Evolutionary conservation across 2,329 filamentous ascomycete genomes (phyloP).

Genomic region (Chaetothyriales sp.): DNA sequence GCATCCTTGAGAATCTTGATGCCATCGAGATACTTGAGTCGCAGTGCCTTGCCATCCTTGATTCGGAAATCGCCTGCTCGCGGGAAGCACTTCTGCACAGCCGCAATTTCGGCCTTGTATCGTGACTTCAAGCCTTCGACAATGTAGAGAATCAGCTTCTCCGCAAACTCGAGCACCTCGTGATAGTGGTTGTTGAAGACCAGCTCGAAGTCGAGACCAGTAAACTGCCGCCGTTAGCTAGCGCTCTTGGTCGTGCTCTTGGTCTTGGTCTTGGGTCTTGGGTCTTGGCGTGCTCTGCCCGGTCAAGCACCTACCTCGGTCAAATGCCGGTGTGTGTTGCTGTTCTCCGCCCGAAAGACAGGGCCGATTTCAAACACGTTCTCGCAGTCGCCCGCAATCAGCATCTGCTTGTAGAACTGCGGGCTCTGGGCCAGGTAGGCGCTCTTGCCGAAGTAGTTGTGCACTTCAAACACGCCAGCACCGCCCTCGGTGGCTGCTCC

Average conservation of each 20-base stretch:
- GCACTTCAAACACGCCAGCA: slow-evolving; percentile 73
- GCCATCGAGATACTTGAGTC: slow-evolving; percentile 38
- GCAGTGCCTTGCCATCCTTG: slow-evolving; percentile 35
- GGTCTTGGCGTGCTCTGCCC: too few relatives aligned
- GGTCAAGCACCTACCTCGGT: slow-evolving; percentile 37
- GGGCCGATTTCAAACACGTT: slow-evolving; percentile 52
- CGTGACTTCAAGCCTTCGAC: slow-evolving; percentile 32
- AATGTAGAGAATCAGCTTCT: slow-evolving; percentile 37
- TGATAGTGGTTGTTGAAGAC: slow-evolving; percentile 38
- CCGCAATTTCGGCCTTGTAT: slow-evolving; percentile 32
- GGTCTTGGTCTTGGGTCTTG: not conserved
- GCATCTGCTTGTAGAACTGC: slow-evolving; percentile 56
- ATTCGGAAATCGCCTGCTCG: slow-evolving; percentile 38
- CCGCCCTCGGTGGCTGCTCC: slow-evolving; percentile 87
- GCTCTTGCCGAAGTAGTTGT: slow-evolving; percentile 70
- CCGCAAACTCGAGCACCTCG: slow-evolving; percentile 37
- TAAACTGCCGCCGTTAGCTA: slow-evolving; percentile 27
- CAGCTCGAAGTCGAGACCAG: slow-evolving; percentile 40
- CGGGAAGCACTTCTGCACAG: slow-evolving; percentile 36
- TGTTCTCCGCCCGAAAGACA: slow-evolving; percentile 55
- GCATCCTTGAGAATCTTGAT: slow-evolving; percentile 35
- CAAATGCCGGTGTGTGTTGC: slow-evolving; percentile 53
- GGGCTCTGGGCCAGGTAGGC: slow-evolving; percentile 56
- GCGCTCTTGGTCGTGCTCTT: not conserved
- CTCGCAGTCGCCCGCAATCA: slow-evolving; percentile 50